phyloP scores from a whole-genome alignment of 148 eudicot species.

The Cornus florida region DNA sequence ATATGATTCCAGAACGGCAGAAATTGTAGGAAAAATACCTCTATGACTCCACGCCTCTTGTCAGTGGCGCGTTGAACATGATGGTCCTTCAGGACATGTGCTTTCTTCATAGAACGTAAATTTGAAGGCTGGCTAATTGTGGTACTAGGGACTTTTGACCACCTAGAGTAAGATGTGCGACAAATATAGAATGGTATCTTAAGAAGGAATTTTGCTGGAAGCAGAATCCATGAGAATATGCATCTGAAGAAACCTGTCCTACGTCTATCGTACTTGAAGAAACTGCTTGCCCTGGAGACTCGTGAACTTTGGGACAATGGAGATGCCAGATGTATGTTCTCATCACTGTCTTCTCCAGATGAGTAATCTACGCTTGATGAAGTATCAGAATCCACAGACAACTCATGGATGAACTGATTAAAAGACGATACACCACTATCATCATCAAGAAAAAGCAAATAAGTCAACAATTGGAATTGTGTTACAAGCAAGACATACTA shows the following conservation, averaged over 20 bases:
- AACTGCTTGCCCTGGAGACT: constrained; percentile 54
- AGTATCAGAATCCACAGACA: constrained; percentile 73
- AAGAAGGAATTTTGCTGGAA: constrained; percentile 61
- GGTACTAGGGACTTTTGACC: constrained; percentile 26
- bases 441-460: constrained; percentile 13
- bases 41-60: constrained; percentile 92
- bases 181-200: constrained; percentile 57
- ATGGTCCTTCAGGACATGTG: constrained; percentile 61
- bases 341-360: constrained; percentile 67
- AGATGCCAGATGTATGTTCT: constrained; percentile 46
- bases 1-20: background rate
- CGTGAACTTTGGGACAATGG: constrained; percentile 77
- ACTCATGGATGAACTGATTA: constrained; percentile 75
- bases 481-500: background rate
- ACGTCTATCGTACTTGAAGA: constrained; percentile 47
- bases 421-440: constrained; percentile 86
- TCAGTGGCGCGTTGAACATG: constrained; percentile 83
- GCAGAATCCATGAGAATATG: constrained; percentile 56
- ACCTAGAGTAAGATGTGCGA: constrained; percentile 35
- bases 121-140: constrained; percentile 19
- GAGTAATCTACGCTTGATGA: constrained; percentile 56
- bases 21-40: constrained; percentile 47
- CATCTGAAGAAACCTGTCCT: constrained; percentile 47
- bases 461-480: background rate
- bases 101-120: constrained; percentile 40